Evolutionary conservation across 176 grass and related monocot genomes (phyloP).

Genomic region (Avena sativa): DNA sequence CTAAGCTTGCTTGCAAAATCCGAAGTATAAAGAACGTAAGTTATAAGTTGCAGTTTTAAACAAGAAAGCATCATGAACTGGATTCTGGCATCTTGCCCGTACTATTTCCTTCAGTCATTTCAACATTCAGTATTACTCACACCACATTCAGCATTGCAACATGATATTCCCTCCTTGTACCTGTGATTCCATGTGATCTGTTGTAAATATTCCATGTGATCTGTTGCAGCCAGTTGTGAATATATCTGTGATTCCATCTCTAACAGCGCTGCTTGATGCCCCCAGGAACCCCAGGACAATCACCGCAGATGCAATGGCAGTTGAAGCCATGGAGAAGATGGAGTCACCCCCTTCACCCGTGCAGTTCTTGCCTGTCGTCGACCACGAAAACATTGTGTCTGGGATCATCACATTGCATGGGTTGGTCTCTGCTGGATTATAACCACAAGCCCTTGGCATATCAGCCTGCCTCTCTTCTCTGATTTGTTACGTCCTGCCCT

Average conservation of each 20-base stretch:
- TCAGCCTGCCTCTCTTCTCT: not conserved
- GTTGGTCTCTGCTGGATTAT: constrained; percentile 84
- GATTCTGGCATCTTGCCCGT: not conserved
- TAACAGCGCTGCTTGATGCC: not conserved
- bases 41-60: not conserved
- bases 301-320: constrained; percentile 79
- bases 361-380: constrained; percentile 91
- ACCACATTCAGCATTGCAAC: too few relatives aligned
- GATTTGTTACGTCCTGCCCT: not conserved
- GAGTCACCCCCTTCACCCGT: constrained; percentile 87
- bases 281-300: constrained; percentile 85
- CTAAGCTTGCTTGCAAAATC: not conserved
- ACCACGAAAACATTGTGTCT: constrained; percentile 62
- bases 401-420: constrained; percentile 94
- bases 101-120: not conserved
- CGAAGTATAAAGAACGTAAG: not conserved
- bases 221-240: too few relatives aligned
- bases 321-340: constrained; percentile 91
- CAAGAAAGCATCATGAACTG: not conserved
- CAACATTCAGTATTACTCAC: too few relatives aligned
- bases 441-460: not conserved
- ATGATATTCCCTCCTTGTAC: not conserved
- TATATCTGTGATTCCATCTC: not conserved
- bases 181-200: too few relatives aligned
- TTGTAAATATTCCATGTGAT: too few relatives aligned